Conservation (phyloP, 2,329 filamentous ascomycete genomes). For the Exophiala sideris region DNA sequence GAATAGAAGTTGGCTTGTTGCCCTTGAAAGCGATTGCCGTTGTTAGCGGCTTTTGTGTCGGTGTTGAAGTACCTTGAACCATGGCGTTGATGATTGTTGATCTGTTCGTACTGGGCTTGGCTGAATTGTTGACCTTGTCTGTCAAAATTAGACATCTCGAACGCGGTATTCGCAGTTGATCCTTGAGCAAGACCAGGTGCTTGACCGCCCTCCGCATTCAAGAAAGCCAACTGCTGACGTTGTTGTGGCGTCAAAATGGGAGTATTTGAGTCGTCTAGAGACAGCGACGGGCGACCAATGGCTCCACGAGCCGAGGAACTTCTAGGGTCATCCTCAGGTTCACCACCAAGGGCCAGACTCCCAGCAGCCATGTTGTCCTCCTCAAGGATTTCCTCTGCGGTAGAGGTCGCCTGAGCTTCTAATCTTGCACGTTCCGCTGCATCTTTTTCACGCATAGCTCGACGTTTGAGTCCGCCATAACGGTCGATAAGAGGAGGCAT, state of each 20-base stretch:
- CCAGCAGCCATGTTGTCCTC: conserved; percentile 80
- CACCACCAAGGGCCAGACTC: conserved; percentile 84
- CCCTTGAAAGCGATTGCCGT: conserved; percentile 38
- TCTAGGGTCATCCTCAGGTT: conserved; percentile 71
- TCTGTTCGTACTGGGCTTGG: conserved; percentile 58
- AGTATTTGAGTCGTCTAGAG: conserved; percentile 52
- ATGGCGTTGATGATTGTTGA: conserved; percentile 74
- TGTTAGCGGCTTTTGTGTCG: conserved; percentile 46
- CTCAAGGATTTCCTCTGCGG: conserved; percentile 41
- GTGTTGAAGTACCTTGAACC: conserved; percentile 84
- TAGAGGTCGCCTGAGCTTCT: conserved; percentile 40
- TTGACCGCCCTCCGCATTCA: conserved; percentile 41
- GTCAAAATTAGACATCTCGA: conserved; percentile 45
- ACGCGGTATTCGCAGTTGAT: conserved; percentile 24
- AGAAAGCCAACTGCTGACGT: conserved; percentile 53
- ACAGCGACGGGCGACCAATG: conserved; percentile 72
- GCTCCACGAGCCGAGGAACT: conserved; percentile 48
- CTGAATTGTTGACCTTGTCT: conserved; percentile 51
- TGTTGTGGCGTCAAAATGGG: conserved; percentile 79
- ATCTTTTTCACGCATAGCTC: conserved; percentile 68
- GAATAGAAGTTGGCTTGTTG: conserved; percentile 67
- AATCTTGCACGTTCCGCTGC: conserved; percentile 57
- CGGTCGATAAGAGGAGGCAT: conserved; percentile 80
- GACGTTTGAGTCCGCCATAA: conserved; percentile 76
- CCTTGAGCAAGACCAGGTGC: conserved; percentile 54